Percentiles rank a stretch among this genome's conserved stretches.
phyloP scores from a whole-genome alignment of 345 rosid species.

The Citrus hindsii region DNA sequence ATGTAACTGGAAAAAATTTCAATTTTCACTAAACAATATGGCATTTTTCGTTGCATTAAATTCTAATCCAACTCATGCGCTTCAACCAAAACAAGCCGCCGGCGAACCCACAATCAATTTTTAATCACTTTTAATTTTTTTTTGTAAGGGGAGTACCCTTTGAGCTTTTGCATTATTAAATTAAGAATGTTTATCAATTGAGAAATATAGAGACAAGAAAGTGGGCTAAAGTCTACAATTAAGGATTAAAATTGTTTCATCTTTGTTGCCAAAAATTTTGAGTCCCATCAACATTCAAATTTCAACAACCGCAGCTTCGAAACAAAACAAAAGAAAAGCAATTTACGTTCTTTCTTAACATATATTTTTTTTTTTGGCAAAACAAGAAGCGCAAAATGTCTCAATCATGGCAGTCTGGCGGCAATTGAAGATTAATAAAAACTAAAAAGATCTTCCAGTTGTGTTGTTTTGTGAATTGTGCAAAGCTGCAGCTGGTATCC shows the following conservation, averaged over 20 bases:
- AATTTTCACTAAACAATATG: too few relatives aligned
- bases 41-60: neutral
- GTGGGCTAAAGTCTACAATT: too few relatives aligned
- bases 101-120: neutral
- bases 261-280: neutral
- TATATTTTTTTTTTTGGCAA: neutral
- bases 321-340: too few relatives aligned
- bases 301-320: too few relatives aligned
- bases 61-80: neutral
- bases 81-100: neutral
- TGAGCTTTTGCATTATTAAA: too few relatives aligned
- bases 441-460: neutral
- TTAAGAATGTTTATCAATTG: too few relatives aligned
- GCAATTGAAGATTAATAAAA: neutral
- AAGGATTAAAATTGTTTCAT: neutral
- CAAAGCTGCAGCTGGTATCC: neutral
- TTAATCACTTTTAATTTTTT: too few relatives aligned
- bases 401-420: conserved; percentile 8
- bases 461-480: neutral
- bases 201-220: too few relatives aligned
- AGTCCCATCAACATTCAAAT: neutral
- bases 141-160: too few relatives aligned
- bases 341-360: neutral
- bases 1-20: neutral
- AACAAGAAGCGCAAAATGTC: neutral